Evolutionary conservation across 148 eudicot species (phyloP), one percentile per base, ranked within the genome.

Genomic region (Rhododendron ferrugineum): DNA sequence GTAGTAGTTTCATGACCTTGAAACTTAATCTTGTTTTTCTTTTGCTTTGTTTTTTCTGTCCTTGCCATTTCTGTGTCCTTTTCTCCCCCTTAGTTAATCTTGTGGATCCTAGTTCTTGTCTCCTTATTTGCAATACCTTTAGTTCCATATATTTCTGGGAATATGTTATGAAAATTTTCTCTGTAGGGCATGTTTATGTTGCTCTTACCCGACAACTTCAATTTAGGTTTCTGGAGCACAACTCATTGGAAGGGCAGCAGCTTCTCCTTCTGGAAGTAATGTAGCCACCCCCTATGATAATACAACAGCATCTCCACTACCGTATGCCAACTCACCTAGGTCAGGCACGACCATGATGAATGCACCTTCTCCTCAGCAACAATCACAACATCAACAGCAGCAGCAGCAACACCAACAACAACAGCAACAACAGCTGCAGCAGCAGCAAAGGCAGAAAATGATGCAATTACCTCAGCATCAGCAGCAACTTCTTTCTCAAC

Each of bases 331-430:
- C 82, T 97, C 99, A 36, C 99, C 99, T 30, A 95, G 99, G 86
- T 95, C 99, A 86, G 94, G 93, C 85, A 85, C 96, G 68, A 93
- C 84, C 84, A 90, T 94, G 92, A 94, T 93, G 95, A 94, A 95
- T 88, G 93, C 94, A 83, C 98, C 98, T 56, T 95, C 98, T 80
- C 98, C 99, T 82, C 98, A 94, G 89, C 99, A 95, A 87, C 98
- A 94, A 82, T 66, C 91, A 78, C 93, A 86, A 15, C 91, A 88
- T 77, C 92, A 89, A 73, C 91, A 85, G 15, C 91, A 89, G 11
- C 89, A 81, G 20, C 91, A 86, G 37, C 95, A 90, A 18, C 92
- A 86, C 66, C 90, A 84, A 16, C 89, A 84, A 26, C 90, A 88
- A 42, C 92, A 83, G 78, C 91, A 86, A 6, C 92, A 87, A 11